phyloP scores from a whole-genome alignment of 495 filamentous ascomycete genomes.

The Neurospora tetraspora region DNA sequence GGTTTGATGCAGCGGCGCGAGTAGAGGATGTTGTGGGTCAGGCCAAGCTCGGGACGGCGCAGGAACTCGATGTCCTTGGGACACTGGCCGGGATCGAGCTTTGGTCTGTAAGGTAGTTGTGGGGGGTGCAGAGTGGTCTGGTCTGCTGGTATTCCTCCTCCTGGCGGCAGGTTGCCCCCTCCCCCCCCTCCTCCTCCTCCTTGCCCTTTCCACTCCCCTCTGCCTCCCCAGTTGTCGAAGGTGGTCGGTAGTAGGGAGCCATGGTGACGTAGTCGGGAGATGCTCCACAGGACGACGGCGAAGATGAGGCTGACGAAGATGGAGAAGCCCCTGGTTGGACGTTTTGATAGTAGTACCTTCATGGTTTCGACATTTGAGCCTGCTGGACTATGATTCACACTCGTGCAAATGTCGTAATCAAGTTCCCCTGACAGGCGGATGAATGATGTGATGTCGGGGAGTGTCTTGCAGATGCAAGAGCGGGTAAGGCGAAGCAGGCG shows the following conservation, averaged over 20 bases:
- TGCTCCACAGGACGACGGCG: constrained; percentile 9
- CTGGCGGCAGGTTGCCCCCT: not conserved
- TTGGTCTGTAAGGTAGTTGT: not conserved
- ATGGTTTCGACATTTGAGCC: constrained; percentile 1
- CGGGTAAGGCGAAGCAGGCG: not conserved
- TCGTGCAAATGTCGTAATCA: not conserved
- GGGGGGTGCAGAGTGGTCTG: not conserved
- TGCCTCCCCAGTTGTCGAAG: not conserved
- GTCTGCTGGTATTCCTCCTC: not conserved
- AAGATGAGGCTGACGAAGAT: constrained; percentile 11
- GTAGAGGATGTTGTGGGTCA: constrained; percentile 30
- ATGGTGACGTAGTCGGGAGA: constrained; percentile 9
- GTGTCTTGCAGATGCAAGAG: not conserved
- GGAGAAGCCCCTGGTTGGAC: constrained; percentile 11
- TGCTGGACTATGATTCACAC: not conserved
- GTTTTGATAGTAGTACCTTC: constrained; percentile 8
- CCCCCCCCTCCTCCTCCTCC: not conserved
- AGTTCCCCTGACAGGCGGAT: not conserved
- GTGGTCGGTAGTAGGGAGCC: constrained; percentile 5
- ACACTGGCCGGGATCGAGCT: constrained; percentile 5
- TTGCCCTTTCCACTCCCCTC: not conserved
- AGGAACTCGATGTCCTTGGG: constrained; percentile 15
- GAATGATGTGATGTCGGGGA: not conserved
- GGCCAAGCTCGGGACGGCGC: constrained; percentile 14
- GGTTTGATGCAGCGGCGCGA: constrained; percentile 29